A percentile compares a stretch with the other conserved stretches of the same genome.
Evolutionary conservation across 345 rosid species (phyloP).

Genomic region (Citrus sp.): DNA sequence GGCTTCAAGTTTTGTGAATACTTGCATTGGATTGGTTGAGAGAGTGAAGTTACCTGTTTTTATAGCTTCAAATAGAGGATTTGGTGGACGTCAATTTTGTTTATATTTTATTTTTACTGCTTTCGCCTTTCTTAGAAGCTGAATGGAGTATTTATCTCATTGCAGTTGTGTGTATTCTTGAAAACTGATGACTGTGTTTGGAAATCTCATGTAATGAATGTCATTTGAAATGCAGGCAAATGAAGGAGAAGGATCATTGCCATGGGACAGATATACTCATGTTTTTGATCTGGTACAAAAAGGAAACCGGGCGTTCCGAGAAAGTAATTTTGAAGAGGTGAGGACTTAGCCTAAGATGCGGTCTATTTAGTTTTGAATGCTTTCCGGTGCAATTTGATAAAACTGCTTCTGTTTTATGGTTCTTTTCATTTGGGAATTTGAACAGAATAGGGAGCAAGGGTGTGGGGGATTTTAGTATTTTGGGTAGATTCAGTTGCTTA

Average conservation of each 20-base stretch:
- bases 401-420: neutral
- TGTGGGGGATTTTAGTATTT: neutral
- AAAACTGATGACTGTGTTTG: constrained; percentile 2
- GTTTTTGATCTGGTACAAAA: constrained; percentile 60
- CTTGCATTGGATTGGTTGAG: neutral
- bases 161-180: neutral
- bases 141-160: neutral
- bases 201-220: constrained; percentile 10
- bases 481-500: constrained; percentile 2
- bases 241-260: constrained; percentile 68
- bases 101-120: neutral
- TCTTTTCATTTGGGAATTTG: neutral
- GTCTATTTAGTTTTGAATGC: neutral
- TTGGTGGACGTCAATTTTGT: neutral
- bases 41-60: neutral
- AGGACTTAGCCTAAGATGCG: neutral
- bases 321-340: constrained; percentile 72
- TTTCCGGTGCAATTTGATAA: neutral
- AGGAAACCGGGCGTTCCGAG: constrained; percentile 70
- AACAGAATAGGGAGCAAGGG: neutral
- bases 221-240: constrained; percentile 42
- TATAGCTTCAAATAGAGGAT: neutral
- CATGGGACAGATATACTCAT: constrained; percentile 51
- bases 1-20: neutral
- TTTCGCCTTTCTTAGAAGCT: neutral